Evolutionary conservation across 169 alveolate species (phyloP), one percentile per base, ranked within the genome.

Genomic region (Besnoitia besnoiti): DNA sequence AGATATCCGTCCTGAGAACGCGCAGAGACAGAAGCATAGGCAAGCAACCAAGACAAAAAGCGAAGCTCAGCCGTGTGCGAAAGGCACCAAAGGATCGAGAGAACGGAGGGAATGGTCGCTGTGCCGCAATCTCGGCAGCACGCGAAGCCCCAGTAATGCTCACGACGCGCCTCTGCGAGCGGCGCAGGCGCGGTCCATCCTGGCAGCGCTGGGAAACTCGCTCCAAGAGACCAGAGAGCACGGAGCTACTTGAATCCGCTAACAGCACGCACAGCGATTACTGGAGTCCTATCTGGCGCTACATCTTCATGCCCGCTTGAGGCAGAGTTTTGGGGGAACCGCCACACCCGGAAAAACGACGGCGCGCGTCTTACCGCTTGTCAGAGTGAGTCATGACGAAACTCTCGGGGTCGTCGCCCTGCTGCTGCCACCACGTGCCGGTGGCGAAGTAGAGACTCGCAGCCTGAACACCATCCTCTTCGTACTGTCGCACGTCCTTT

Each of bases 361-460:
- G n/a, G n/a, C n/a, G n/a, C n/a, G n/a, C n/a, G n/a, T n/a, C 46
- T 1, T 42, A 90, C 93, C 93, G 21, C 46, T 90, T 90, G 55
- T 90, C 93, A 19, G 77, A 77, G 90, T 90, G 93, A 19, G 93
- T 90, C 93, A 90, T 90, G 85, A 88, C 90, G 50, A 59, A 90
- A 16, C 84, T 88, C 61, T 62, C 93, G 67, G 51, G 84, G 37
- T 39, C 73, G 24, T 62, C 92, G 55, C 73, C 92, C 62, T 76
- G 88, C 47, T 73, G 91, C 55, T 76, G 89, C 92, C 92, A 85
- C 42, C 92, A 76, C 79, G 92, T 92, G 14, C 94, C 94, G 19
- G 92, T 85, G 27, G 94, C 94, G 37, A 92, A 92, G 85, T 92
- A 92, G 85, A 92, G 94, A 59, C 92, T 84, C 35, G 92, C 91